These are phyloP conservation scores for Russula sp. DNA, from an alignment of 768 basidiomycete genomes.

Conservation along the genomic window DNA sequence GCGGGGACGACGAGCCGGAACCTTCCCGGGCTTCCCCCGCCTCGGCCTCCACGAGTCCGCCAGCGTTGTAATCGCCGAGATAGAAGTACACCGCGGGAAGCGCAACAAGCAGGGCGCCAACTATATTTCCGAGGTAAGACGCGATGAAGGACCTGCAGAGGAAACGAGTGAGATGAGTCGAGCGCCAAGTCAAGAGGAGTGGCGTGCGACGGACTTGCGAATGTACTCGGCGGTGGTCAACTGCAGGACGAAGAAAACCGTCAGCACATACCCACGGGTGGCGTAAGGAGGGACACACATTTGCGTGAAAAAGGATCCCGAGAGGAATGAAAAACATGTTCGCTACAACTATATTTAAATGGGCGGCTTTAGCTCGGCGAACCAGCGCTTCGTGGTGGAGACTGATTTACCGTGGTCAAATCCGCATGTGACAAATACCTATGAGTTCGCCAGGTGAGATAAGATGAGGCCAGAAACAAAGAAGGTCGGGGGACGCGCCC, in stretches of 20 bases:
- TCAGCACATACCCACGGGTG: background rate
- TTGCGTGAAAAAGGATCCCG: constrained; percentile 63
- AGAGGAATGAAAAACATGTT: constrained; percentile 74
- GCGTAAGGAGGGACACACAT: constrained; percentile 36
- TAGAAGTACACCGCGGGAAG: constrained; percentile 62
- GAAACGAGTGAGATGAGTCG: background rate
- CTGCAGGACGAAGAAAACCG: constrained; percentile 28
- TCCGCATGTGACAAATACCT: constrained; percentile 66
- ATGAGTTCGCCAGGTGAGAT: background rate
- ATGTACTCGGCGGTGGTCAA: constrained; percentile 54
- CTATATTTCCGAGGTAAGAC: constrained; percentile 57
- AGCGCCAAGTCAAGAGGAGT: background rate
- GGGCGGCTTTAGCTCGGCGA: background rate
- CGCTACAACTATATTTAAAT: constrained; percentile 45
- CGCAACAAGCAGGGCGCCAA: constrained; percentile 59
- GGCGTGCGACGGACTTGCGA: constrained; percentile 44
- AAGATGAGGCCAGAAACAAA: too few species aligned
- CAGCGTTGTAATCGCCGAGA: constrained; percentile 40
- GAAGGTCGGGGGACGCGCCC: constrained; percentile 39
- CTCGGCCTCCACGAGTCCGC: constrained; percentile 13
- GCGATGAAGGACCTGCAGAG: constrained; percentile 54
- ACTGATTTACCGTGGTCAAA: constrained; percentile 57
- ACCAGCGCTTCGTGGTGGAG: background rate
- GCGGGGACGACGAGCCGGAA: background rate
- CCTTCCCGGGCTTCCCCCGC: background rate